Evolutionary conservation across 306 rosid genomes (phyloP).

Genomic region (Comarum palustre): DNA sequence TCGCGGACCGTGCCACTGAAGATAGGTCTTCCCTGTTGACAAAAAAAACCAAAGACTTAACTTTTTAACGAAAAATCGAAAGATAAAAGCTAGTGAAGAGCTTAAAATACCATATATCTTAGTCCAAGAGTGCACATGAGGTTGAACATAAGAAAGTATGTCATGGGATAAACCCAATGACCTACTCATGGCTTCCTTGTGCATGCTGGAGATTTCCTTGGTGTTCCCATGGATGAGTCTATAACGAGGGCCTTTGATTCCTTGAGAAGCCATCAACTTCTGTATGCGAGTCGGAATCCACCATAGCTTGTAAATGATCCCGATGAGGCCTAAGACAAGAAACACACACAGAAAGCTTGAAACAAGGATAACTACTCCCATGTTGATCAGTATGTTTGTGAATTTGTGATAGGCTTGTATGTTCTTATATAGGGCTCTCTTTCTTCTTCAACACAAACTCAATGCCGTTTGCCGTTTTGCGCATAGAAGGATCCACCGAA

Average conservation of each 20-base stretch:
- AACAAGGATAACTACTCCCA: neutral
- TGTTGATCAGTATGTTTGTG: neutral
- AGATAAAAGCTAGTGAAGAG: neutral
- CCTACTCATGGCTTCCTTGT: constrained; percentile 18
- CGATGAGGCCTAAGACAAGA: constrained; percentile 8
- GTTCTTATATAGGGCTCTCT: too few species aligned
- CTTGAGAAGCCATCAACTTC: constrained; percentile 12
- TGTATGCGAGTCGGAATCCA: constrained; percentile 29
- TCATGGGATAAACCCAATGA: constrained; percentile 27
- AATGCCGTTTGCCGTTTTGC: neutral
- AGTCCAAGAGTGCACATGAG: constrained; percentile 23
- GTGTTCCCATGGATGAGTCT: constrained; percentile 33
- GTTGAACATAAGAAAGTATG: constrained; percentile 27
- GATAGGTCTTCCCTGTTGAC: constrained; percentile 31
- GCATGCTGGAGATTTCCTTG: constrained; percentile 27
- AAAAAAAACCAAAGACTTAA: neutral
- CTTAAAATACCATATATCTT: constrained; percentile 5
- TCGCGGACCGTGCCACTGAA: constrained; percentile 33
- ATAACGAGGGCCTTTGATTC: constrained; percentile 33
- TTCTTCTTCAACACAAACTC: too few species aligned
- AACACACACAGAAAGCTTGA: constrained; percentile 14
- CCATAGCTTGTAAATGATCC: constrained; percentile 26
- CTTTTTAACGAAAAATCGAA: neutral
- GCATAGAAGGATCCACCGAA: neutral
- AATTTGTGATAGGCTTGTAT: neutral